These are phyloP conservation scores for Aspergillus cristatus DNA, from an alignment of 495 filamentous ascomycete species.

Conservation along the genomic window DNA sequence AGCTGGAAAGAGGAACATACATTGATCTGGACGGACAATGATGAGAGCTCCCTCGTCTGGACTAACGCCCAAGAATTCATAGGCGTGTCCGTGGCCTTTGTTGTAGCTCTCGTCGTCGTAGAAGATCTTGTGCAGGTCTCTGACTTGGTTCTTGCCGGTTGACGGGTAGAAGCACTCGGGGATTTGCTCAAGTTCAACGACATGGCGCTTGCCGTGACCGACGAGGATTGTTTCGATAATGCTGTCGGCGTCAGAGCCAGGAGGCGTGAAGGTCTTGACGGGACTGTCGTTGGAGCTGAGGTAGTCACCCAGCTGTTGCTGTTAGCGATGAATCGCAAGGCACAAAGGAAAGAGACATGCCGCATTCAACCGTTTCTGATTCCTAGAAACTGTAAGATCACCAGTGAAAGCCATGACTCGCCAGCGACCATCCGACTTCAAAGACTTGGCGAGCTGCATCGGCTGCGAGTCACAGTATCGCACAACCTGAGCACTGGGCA, in stretches of 20 bases:
- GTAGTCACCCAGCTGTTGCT: constrained; percentile 26
- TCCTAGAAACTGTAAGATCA: constrained; percentile 37
- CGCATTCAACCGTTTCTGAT: constrained; percentile 26
- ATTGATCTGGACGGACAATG: constrained; percentile 61
- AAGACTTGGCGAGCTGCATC: constrained; percentile 37
- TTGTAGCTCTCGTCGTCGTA: constrained; percentile 62
- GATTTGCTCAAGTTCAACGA: constrained; percentile 50
- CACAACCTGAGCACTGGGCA: constrained; percentile 52
- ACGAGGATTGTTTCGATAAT: constrained; percentile 54
- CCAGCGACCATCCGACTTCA: constrained; percentile 53
- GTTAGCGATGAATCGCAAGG: constrained; percentile 1
- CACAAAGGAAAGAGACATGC: constrained; percentile 19
- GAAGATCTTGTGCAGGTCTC: constrained; percentile 54
- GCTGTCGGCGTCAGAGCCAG: constrained; percentile 39
- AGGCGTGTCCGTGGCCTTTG: constrained; percentile 53
- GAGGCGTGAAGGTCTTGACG: constrained; percentile 35
- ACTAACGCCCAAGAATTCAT: constrained; percentile 51
- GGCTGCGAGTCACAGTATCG: constrained; percentile 51
- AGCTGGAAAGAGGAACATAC: constrained; percentile 28
- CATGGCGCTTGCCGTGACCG: constrained; percentile 40
- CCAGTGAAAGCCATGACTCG: constrained; percentile 48
- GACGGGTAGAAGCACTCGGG: constrained; percentile 50
- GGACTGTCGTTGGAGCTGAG: constrained; percentile 27
- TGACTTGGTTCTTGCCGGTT: constrained; percentile 49
- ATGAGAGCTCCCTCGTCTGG: constrained; percentile 44